phyloP scores from a whole-genome alignment of 2,329 filamentous ascomycete species.

The Fusarium paranaense region DNA sequence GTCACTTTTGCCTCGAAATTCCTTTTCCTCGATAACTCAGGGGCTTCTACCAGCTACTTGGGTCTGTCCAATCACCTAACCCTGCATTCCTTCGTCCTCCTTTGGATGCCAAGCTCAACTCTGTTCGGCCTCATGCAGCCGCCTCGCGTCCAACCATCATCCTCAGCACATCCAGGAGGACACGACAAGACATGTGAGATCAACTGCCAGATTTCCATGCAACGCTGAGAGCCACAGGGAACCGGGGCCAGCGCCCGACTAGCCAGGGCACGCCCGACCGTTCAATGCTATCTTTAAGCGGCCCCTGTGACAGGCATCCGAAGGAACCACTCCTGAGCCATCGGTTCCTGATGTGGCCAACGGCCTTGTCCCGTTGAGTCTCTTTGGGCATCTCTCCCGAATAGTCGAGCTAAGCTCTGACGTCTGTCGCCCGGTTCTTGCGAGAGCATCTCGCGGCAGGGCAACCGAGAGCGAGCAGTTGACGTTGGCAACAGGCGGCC shows the following conservation, averaged over 20 bases:
- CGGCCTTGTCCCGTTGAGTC: slow-evolving; percentile 15
- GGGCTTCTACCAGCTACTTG: neutral
- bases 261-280: slow-evolving; percentile 23
- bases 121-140: slow-evolving; percentile 4
- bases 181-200: slow-evolving; percentile 28
- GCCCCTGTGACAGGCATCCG: slow-evolving; percentile 5
- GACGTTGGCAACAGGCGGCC: slow-evolving; percentile 3
- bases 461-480: slow-evolving; percentile 7
- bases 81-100: neutral
- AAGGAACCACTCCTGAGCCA: slow-evolving; percentile 21
- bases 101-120: neutral
- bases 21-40: neutral
- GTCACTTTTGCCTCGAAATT: neutral
- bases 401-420: slow-evolving; percentile 5
- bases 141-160: slow-evolving; percentile 21
- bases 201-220: slow-evolving; percentile 42
- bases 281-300: slow-evolving; percentile 25
- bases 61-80: neutral
- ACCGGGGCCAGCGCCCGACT: slow-evolving; percentile 27
- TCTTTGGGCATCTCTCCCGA: slow-evolving; percentile 36
- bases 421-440: slow-evolving; percentile 14
- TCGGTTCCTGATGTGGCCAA: slow-evolving; percentile 29
- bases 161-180: slow-evolving; percentile 13
- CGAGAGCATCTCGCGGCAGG: slow-evolving; percentile 31
- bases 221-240: slow-evolving; percentile 31